Base-by-base conservation (phyloP, 176 grass and related monocot species). In the Aegilops bicornis region DNA sequence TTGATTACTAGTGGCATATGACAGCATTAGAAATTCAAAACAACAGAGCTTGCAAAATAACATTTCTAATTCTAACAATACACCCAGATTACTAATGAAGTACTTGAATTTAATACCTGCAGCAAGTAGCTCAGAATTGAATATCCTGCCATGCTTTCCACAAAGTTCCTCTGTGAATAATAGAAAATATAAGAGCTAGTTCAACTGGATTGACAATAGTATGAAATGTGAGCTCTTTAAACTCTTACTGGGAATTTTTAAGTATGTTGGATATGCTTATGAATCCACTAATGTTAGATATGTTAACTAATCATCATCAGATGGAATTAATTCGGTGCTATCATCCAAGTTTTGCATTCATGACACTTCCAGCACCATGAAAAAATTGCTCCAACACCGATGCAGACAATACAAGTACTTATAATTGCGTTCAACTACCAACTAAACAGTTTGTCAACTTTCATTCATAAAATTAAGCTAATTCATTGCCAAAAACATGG, bases 71-170 rank as follows among this genome's bases (percentile, higher is more conserved):
- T 61, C 30, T 35, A 19, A 86, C 40, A 79, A 71, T 76, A 9
- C 17, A 52, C 25, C 59, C 12, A 54, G 12, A 80, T 60, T 64
- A 73, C 12, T n/a, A 81, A 81, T 72, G n/a, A 78, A 62, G 37
- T 48, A 74, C 77, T 84, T 27, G 24, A 78, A 40, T 87, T 87
- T 48, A 78, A 63, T 90, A 95, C 97, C 97, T 99, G 94, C 33
- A 96, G 94, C 61, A 96, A 54, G 90, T 99, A 99, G 82, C 93
- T 94, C 11, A 99, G 60, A 71, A 99, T 93, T 30, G 97, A 96
- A 93, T 99, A 99, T 89, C 97, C 97, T 14, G 94, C 97, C 92
- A 99, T 99, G 87, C 97, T 99, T 92, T 99, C 97, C 52, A 99
- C 97, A 74, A 99, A 99, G 68, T 99, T 99, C 88, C 97, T 99